A percentile compares a stretch with the other conserved stretches of the same genome.
These are phyloP conservation scores for Fusarium tanahbumbuense DNA, from an alignment of 2,329 filamentous ascomycete species.

Conservation along the genomic window DNA sequence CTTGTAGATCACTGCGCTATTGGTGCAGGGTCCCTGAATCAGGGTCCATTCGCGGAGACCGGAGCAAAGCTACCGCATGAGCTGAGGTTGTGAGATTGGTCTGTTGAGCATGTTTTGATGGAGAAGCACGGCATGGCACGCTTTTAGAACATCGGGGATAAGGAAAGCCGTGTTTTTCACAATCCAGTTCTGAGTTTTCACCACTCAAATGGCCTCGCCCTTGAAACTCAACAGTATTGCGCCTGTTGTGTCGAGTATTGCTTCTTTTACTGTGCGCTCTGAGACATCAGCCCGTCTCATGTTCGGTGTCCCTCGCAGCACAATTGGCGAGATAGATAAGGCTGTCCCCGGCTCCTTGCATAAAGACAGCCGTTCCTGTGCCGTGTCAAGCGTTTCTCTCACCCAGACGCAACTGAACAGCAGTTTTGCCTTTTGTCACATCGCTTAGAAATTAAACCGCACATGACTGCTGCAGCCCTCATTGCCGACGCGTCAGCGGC, in stretches of 20 bases:
- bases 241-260: not conserved
- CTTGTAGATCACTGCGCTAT: slow-evolving; percentile 21
- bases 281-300: not conserved
- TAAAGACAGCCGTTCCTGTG: not conserved
- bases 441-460: not conserved
- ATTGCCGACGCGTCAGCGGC: slow-evolving; percentile 20
- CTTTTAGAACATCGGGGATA: not conserved
- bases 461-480: not conserved
- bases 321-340: not conserved
- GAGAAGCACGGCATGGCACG: not conserved
- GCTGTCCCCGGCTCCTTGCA: not conserved
- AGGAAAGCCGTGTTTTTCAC: not conserved
- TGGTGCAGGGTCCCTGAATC: slow-evolving; percentile 22
- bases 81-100: not conserved
- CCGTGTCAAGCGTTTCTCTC: not conserved
- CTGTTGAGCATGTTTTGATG: not conserved
- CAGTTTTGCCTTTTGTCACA: not conserved
- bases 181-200: not conserved
- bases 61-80: slow-evolving; percentile 13
- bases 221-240: not conserved
- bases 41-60: slow-evolving; percentile 25
- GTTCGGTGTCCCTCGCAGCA: not conserved
- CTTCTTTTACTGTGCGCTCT: not conserved
- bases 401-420: not conserved
- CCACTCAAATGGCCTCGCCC: not conserved